Evolutionary conservation across 257 asterid species (phyloP).

Genomic region (Nicotiana knightiana): DNA sequence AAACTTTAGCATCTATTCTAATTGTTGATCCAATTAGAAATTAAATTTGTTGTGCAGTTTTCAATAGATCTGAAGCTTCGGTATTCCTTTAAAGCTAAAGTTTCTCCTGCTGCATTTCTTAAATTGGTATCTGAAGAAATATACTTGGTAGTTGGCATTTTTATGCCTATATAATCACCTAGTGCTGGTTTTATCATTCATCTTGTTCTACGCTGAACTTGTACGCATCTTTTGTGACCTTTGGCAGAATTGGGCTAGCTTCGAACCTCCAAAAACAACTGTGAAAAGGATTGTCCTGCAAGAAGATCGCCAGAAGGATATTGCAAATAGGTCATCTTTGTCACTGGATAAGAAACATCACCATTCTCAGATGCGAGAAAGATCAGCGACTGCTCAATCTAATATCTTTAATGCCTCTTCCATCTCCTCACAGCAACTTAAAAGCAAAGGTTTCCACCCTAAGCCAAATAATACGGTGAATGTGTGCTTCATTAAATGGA

Average conservation of each 20-base stretch:
- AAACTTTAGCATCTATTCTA: neutral
- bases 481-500: neutral
- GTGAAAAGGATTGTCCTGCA: slow-evolving; percentile 60
- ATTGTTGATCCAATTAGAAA: neutral
- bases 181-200: neutral
- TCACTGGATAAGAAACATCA: slow-evolving; percentile 39
- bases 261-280: slow-evolving; percentile 71
- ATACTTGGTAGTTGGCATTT: neutral
- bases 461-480: neutral
- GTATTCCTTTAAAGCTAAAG: neutral
- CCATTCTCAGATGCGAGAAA: slow-evolving; percentile 38
- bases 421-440: slow-evolving; percentile 26
- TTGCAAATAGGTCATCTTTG: slow-evolving; percentile 36
- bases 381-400: slow-evolving; percentile 36
- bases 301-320: slow-evolving; percentile 39
- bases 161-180: neutral
- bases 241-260: slow-evolving; percentile 69
- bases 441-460: slow-evolving; percentile 41
- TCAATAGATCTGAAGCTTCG: neutral
- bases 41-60: neutral
- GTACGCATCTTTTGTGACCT: neutral
- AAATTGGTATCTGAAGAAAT: neutral
- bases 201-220: slow-evolving; percentile 5
- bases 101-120: neutral
- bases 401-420: slow-evolving; percentile 20